A percentile compares a stretch with the other conserved stretches of the same genome.
Evolutionary conservation across 2,329 filamentous ascomycete species (phyloP).

Genomic region (Colletotrichum plurivorum): DNA sequence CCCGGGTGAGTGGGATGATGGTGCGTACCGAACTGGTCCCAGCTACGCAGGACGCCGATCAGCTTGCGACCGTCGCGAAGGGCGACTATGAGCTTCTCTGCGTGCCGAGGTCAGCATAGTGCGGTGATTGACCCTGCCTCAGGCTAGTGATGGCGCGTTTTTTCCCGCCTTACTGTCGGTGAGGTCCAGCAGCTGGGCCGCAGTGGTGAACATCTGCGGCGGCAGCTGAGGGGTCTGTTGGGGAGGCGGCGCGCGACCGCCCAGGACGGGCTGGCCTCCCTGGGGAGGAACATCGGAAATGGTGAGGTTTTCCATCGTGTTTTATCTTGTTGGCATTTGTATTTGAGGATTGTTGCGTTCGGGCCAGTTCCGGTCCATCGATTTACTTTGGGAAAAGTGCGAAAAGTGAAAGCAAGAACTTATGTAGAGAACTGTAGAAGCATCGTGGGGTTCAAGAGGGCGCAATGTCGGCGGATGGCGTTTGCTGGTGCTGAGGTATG

Average conservation of each 20-base stretch:
- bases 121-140: conserved; percentile 3
- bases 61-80: conserved; percentile 95
- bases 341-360: conserved; percentile 36
- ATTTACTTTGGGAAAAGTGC: conserved; percentile 12
- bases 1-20: conserved; percentile 24
- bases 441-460: conserved; percentile 15
- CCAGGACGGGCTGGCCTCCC: conserved; percentile 50
- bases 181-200: conserved; percentile 93
- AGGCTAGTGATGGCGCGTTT: conserved; percentile 44
- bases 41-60: conserved; percentile 91
- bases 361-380: conserved; percentile 38
- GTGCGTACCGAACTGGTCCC: conserved; percentile 93
- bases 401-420: conserved; percentile 10
- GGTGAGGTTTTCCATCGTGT: conserved; percentile 67
- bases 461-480: background rate
- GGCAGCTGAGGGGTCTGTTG: conserved; percentile 72
- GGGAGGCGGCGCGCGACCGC: conserved; percentile 53
- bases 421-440: conserved; percentile 7
- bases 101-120: conserved; percentile 36
- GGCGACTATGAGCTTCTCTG: conserved; percentile 95
- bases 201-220: conserved; percentile 98
- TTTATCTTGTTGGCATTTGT: conserved; percentile 40
- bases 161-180: conserved; percentile 85
- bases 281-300: conserved; percentile 64
- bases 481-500: conserved; percentile 6